Conservation (phyloP, 2,329 filamentous ascomycete species). For the Lachnellula suecica region DNA sequence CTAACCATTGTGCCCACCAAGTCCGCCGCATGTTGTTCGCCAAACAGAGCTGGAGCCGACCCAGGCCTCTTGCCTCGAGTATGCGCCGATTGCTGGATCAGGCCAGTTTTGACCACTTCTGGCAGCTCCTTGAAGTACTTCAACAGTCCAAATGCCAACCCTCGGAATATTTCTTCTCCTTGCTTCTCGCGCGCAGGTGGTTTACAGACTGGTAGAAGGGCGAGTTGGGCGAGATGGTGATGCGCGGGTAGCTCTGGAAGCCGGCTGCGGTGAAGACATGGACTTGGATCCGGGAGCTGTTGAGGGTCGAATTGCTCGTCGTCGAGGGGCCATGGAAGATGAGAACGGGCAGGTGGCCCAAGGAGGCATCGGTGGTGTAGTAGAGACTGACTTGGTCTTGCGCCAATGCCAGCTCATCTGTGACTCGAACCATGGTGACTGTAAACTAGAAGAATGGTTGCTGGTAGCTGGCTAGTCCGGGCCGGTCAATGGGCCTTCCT, state of each 20-base stretch:
- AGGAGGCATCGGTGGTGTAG: constrained; percentile 80
- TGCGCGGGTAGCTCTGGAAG: constrained; percentile 83
- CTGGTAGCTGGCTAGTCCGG: constrained; percentile 17
- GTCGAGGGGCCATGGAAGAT: constrained; percentile 92
- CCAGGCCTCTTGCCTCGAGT: constrained; percentile 55
- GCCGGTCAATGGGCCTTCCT: constrained; percentile 27
- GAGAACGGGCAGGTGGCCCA: constrained; percentile 78
- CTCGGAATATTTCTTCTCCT: constrained; percentile 89
- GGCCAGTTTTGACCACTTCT: constrained; percentile 68
- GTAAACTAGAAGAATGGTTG: background rate
- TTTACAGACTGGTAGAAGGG: constrained; percentile 88
- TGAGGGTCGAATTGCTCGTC: constrained; percentile 81
- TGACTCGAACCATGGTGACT: constrained; percentile 76
- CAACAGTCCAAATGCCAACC: constrained; percentile 85
- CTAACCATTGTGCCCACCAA: constrained; percentile 81
- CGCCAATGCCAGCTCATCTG: constrained; percentile 73
- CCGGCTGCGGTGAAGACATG: constrained; percentile 90
- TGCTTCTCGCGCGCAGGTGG: constrained; percentile 88
- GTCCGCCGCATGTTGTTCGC: constrained; percentile 90
- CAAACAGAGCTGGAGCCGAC: constrained; percentile 67
- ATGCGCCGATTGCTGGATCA: constrained; percentile 51
- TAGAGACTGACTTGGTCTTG: constrained; percentile 83
- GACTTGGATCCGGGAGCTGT: constrained; percentile 90
- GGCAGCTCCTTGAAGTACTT: constrained; percentile 94
- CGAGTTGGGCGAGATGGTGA: constrained; percentile 91